Conservation (phyloP, 805 yeast genomes). For the Candida tibetensis region DNA sequence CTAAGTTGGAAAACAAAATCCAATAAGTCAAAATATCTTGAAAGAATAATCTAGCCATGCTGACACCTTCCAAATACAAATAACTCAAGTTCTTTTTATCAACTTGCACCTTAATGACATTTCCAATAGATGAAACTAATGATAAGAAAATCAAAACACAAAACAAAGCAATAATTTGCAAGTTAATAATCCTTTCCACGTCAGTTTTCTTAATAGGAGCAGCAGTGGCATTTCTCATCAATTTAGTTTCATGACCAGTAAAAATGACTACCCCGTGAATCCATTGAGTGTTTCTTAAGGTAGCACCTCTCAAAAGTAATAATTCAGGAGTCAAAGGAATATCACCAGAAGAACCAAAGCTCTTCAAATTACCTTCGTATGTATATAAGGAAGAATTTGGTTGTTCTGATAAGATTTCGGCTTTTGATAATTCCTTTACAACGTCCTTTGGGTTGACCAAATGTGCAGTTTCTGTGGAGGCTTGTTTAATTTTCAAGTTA, state of each 20-base stretch:
- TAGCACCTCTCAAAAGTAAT: conserved; percentile 90
- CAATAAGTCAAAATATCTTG: conserved; percentile 88
- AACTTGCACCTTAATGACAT: conserved; percentile 67
- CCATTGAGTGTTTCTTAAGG: conserved; percentile 92
- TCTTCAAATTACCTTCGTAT: conserved; percentile 79
- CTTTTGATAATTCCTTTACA: conserved; percentile 28
- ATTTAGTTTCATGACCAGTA: conserved; percentile 97
- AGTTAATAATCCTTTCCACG: conserved; percentile 90
- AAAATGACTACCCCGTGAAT: conserved; percentile 89
- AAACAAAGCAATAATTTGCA: conserved; percentile 87
- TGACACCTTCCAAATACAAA: conserved; percentile 65
- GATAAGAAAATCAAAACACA: conserved; percentile 73
- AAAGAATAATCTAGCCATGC: conserved; percentile 69
- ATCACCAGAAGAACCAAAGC: conserved; percentile 48
- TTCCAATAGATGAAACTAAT: conserved; percentile 81
- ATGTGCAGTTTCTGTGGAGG: conserved; percentile 71
- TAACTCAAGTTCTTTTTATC: conserved; percentile 57
- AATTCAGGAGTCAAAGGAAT: conserved; percentile 88
- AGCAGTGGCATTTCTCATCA: conserved; percentile 98
- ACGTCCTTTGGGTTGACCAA: conserved; percentile 62
- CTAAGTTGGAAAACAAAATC: conserved; percentile 93
- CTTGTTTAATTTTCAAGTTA: conserved; percentile 90
- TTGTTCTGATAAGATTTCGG: conserved; percentile 70
- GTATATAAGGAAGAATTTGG: conserved; percentile 95
- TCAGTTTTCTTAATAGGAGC: conserved; percentile 97